Evolutionary conservation across 1,284 basidiomycete species (phyloP).

Genomic region (Cryptococcus amylolentus): DNA sequence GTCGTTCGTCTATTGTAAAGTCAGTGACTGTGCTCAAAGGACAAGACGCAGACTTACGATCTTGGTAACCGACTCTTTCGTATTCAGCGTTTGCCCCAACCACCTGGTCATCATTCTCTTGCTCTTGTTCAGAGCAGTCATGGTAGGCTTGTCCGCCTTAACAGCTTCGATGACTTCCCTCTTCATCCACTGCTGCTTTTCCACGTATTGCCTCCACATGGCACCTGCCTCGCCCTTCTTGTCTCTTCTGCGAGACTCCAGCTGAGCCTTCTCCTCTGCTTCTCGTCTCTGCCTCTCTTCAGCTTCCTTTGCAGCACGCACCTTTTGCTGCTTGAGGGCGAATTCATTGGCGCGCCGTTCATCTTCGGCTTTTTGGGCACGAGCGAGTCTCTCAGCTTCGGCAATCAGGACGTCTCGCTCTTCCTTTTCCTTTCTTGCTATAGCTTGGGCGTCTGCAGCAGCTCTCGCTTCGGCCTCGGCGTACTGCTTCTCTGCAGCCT

Average conservation of each 20-base stretch:
- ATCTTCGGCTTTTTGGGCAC: slow-evolving; percentile 22
- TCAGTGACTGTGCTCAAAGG: neutral
- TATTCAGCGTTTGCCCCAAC: slow-evolving; percentile 87
- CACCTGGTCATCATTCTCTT: slow-evolving; percentile 86
- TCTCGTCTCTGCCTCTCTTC: slow-evolving; percentile 10
- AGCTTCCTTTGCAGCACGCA: slow-evolving; percentile 12
- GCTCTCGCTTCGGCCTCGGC: slow-evolving; percentile 14
- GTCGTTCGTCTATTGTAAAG: slow-evolving; percentile 57
- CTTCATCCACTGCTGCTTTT: slow-evolving; percentile 67
- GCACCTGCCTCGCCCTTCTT: slow-evolving; percentile 50
- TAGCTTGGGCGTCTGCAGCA: slow-evolving; percentile 1
- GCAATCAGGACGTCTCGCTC: slow-evolving; percentile 25
- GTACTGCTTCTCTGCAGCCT: slow-evolving; percentile 22
- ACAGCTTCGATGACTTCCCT: slow-evolving; percentile 66
- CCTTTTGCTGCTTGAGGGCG: slow-evolving; percentile 19
- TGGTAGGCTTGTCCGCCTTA: slow-evolving; percentile 59
- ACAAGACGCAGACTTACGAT: slow-evolving; percentile 44
- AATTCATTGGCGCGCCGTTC: slow-evolving; percentile 25
- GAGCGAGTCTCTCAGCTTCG: slow-evolving; percentile 24
- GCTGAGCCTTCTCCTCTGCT: slow-evolving; percentile 11
- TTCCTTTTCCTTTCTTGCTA: slow-evolving; percentile 12
- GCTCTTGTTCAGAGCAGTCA: slow-evolving; percentile 54
- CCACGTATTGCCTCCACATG: slow-evolving; percentile 67
- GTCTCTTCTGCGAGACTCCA: neutral
- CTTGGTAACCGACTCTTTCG: slow-evolving; percentile 61